phyloP scores from a whole-genome alignment of 768 basidiomycete genomes.

The Psilocybe azurescens region DNA sequence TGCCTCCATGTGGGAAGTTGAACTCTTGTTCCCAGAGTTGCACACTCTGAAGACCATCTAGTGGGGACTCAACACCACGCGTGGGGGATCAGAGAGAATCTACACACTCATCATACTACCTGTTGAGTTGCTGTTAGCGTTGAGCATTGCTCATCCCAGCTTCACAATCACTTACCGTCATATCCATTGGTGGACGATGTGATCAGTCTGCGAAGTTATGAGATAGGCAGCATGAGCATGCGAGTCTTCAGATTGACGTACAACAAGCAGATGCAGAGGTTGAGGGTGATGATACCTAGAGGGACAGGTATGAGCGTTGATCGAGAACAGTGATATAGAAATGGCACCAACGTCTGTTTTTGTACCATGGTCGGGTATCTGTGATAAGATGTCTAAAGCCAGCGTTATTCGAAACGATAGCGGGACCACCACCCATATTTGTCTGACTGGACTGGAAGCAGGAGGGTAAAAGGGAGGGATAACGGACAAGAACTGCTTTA shows the following conservation, averaged over 20 bases:
- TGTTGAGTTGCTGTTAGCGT: conserved; percentile 12
- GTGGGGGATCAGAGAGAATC: neutral
- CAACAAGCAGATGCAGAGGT: conserved; percentile 63
- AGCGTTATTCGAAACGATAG: conserved; percentile 32
- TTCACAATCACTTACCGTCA: conserved; percentile 45
- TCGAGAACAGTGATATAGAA: neutral
- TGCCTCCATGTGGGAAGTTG: conserved; percentile 50
- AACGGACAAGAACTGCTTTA: neutral
- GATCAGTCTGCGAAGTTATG: conserved; percentile 45
- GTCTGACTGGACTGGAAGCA: neutral
- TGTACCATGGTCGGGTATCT: conserved; percentile 60
- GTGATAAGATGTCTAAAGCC: conserved; percentile 54
- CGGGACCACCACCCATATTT: conserved; percentile 53
- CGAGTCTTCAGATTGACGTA: conserved; percentile 31
- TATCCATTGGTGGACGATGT: conserved; percentile 69
- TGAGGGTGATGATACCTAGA: conserved; percentile 51
- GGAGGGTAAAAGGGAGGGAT: conserved; percentile 5
- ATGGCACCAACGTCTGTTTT: conserved; percentile 49
- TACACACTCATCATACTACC: conserved; percentile 63
- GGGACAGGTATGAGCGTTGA: neutral
- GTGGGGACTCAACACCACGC: neutral
- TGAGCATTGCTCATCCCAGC: neutral
- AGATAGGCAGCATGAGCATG: conserved; percentile 21
- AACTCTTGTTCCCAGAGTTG: conserved; percentile 61
- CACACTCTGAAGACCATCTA: conserved; percentile 60